These are phyloP conservation scores for Solanum dulcamara DNA, from an alignment of 257 asterid genomes.

Conservation along the genomic window DNA sequence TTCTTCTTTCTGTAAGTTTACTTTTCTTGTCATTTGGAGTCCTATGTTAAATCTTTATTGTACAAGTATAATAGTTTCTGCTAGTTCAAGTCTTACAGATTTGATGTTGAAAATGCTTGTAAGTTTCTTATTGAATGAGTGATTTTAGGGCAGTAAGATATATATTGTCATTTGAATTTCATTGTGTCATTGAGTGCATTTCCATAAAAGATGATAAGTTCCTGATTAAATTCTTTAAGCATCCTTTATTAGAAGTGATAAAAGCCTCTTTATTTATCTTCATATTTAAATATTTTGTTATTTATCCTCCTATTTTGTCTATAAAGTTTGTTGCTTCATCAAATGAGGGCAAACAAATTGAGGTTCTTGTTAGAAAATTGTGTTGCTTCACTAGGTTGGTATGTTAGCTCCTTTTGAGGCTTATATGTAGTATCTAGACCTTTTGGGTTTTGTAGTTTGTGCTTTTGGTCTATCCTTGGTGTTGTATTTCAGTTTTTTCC, in stretches of 20 bases:
- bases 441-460: not conserved
- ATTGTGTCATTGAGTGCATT: not conserved
- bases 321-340: not conserved
- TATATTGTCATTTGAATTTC: not conserved
- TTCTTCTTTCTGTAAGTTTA: conserved; percentile 46
- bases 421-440: not conserved
- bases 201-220: not conserved
- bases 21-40: not conserved
- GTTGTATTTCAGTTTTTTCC: not conserved
- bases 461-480: not conserved
- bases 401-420: not conserved
- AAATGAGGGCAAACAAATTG: not conserved
- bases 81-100: not conserved
- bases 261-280: not conserved
- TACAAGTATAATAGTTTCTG: not conserved
- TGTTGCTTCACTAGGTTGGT: not conserved
- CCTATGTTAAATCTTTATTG: not conserved
- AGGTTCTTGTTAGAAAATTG: not conserved
- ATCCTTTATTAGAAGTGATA: not conserved
- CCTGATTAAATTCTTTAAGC: not conserved
- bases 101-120: not conserved
- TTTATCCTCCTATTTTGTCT: not conserved
- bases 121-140: not conserved
- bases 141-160: not conserved
- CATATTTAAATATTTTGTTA: not conserved